phyloP scores from a whole-genome alignment of 768 basidiomycete genomes.

The Peribolospora kevripleyi region DNA sequence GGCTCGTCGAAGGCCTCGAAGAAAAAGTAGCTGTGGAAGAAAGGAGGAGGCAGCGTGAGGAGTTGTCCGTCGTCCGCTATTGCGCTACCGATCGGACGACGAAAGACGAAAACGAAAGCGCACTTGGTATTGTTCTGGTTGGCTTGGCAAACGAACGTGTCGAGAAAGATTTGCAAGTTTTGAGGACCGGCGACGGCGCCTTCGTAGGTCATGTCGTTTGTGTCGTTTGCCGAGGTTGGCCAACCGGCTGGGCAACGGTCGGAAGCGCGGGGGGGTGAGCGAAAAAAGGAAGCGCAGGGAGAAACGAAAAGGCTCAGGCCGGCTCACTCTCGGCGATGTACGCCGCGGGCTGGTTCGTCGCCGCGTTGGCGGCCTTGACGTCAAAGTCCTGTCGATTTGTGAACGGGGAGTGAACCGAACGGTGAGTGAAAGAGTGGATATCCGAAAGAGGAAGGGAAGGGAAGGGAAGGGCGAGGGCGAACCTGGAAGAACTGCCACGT shows the following conservation, averaged over 20 bases:
- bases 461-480: slow-evolving; percentile 15
- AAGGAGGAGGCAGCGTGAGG: background rate
- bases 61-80: background rate
- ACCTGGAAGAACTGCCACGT: slow-evolving; percentile 50
- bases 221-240: slow-evolving; percentile 19
- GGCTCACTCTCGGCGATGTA: slow-evolving; percentile 61
- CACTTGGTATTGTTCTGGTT: slow-evolving; percentile 49
- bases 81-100: background rate
- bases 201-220: slow-evolving; percentile 4
- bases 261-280: too few relatives aligned
- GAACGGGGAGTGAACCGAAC: background rate
- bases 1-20: slow-evolving; percentile 46
- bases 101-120: slow-evolving; percentile 5
- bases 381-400: slow-evolving; percentile 1
- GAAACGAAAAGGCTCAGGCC: too few relatives aligned
- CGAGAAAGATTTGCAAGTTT: slow-evolving; percentile 40
- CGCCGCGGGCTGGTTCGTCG: slow-evolving; percentile 51
- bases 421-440: background rate
- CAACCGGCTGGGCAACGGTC: slow-evolving; percentile 14
- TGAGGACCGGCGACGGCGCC: slow-evolving; percentile 6
- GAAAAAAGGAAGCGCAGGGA: too few relatives aligned
- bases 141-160: slow-evolving; percentile 68
- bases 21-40: slow-evolving; percentile 6
- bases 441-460: background rate
- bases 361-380: slow-evolving; percentile 23